Evolutionary conservation across 1,284 basidiomycete genomes (phyloP).

Genomic region (Cutaneotrichosporon sp.): DNA sequence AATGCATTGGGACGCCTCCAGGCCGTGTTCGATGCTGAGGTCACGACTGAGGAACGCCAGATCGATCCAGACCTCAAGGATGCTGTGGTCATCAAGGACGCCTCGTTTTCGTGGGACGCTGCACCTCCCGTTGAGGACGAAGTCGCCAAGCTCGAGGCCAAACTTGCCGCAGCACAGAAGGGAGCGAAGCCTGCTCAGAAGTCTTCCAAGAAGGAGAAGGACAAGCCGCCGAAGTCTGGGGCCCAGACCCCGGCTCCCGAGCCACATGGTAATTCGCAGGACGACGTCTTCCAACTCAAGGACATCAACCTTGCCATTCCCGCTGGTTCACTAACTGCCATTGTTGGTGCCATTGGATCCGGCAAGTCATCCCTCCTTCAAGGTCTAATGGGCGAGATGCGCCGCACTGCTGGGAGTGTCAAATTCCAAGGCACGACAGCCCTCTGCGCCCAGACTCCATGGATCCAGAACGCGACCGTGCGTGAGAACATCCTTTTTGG

Average conservation of each 20-base stretch:
- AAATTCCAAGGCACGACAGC: conserved; percentile 63
- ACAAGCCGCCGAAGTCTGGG: conserved; percentile 34
- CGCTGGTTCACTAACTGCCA: conserved; percentile 66
- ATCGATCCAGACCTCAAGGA: conserved; percentile 52
- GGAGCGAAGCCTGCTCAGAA: background rate
- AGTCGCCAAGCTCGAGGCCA: conserved; percentile 41
- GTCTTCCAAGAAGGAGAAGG: conserved; percentile 17
- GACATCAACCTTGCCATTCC: conserved; percentile 63
- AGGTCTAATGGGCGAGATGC: conserved; percentile 73
- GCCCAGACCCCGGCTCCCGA: conserved; percentile 18
- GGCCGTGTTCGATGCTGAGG: conserved; percentile 72
- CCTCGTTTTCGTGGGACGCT: conserved; percentile 78
- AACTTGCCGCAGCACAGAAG: conserved; percentile 27
- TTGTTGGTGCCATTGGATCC: conserved; percentile 69
- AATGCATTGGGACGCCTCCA: conserved; percentile 67
- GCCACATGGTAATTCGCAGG: conserved; percentile 42
- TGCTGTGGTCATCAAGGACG: conserved; percentile 63
- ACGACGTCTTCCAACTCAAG: conserved; percentile 60
- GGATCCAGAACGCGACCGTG: conserved; percentile 71
- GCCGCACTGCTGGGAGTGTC: conserved; percentile 58
- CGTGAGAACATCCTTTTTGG: conserved; percentile 80
- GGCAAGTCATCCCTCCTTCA: conserved; percentile 61
- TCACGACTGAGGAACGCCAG: conserved; percentile 56
- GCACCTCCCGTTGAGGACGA: conserved; percentile 56
- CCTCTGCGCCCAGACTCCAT: conserved; percentile 70